Base-by-base conservation (phyloP, 75 land plant genomes). In the Ceratopteris richardii region DNA sequence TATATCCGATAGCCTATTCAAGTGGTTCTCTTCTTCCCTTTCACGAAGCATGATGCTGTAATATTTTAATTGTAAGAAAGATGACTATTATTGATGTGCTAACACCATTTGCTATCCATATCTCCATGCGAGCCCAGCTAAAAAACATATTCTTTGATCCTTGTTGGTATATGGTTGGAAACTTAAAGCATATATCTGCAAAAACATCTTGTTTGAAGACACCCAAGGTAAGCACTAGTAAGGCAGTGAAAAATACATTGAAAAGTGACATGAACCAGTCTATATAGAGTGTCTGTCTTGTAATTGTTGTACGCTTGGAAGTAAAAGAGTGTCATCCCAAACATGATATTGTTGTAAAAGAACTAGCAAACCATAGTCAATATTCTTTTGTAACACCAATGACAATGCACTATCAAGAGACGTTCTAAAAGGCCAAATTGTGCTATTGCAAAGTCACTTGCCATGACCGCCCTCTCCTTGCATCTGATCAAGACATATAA, bases 141-240 rank as follows among this genome's bases (percentile, higher is more conserved):
- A 90, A 90, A 55, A 69, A 77, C 26, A 84, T 50, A 50, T 90
- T 87, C 56, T 44, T 72, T 29, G 81, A 79, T 1, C 96, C 96
- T 72, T 90, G 92, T 51, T 84, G 88, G 46, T 90, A 90, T 0
- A 90, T 76, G n/a, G 79, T 81, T 11, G 96, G 93, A 56, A 90
- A 90, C 96, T 90, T 13, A 88, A 77, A 51, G 87, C 93, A 65
- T 90, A 93, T 57, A 87, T 93, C 53, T n/a, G n/a, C n/a, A n/a
- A n/a, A n/a, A n/a, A n/a, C n/a, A n/a, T n/a, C n/a, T n/a, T n/a
- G n/a, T n/a, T 90, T 88, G 55, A 90, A 72, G 6, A 82, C 96
- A 44, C 93, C 96, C 17, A 90, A 50, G 5, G 96, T 72, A 41
- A 90, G 79, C 36, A 90, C 96, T 21, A 93, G 96, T 66, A 87